Base-by-base conservation (phyloP, 805 yeast species). In the Osmozyma mogii region DNA sequence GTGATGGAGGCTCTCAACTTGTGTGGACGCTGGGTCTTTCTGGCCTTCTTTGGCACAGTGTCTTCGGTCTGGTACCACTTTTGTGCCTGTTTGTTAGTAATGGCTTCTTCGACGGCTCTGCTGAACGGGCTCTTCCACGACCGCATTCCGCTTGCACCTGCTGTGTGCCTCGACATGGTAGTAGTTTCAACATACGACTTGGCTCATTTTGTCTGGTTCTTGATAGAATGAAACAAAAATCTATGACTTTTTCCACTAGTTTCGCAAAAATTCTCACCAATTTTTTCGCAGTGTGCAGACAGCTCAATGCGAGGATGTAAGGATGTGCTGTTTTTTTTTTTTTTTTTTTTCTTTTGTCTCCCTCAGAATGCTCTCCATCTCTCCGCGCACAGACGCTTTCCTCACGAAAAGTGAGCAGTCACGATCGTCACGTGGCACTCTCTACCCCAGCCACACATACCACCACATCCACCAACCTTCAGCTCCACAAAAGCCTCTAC, bases 11-110 rank as follows among this genome's bases (percentile, higher is more conserved):
- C 75, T 70, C 97, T 87, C 68, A 92, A 77, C 70, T 83, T 83
- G 70, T 85, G 92, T 60, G 96, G 94, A 65, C 87, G 84, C 56
- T 74, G 72, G 55, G 88, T 62, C 81, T 87, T 84, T 81, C 95
- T 84, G 62, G 84, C 65, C 70, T 75, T 76, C 75, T 82, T 84
- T 55, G 89, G 77, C 56, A 77, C 85, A 54, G 75, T 81, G 69
- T 78, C 84, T 75, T 84, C 89, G 61, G 94, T 79, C 67, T 84
- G 85, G 76, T 83, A 87, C 95, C 94, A 84, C 75, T 80, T 81
- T 68, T 84, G 82, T 60, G 92, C 89, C 68, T 63, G 52, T 18
- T 18, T 18, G 21, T 8, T 8, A 10, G 21, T 18, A 10, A 8
- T 18, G 21, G 21, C 9, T 18, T 18, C 9, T 18, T 18, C 21